These are phyloP conservation scores for Monascus ruber DNA, from an alignment of 2,329 filamentous ascomycete species.

Conservation along the genomic window DNA sequence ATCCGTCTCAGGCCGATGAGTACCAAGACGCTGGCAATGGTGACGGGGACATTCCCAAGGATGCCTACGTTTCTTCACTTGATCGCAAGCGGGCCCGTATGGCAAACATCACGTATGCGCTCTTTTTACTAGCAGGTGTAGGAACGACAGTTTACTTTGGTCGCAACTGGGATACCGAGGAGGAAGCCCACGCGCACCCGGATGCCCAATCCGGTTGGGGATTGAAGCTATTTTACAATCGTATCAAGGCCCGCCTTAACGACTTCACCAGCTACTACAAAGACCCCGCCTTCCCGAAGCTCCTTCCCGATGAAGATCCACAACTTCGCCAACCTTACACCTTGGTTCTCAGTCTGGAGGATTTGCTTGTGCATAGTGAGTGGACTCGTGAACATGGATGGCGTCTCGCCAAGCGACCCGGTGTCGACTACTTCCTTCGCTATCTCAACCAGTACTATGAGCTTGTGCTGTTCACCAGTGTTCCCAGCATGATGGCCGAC, in stretches of 20 bases:
- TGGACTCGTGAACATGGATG: slow-evolving; percentile 92
- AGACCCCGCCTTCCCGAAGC: slow-evolving; percentile 86
- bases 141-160: slow-evolving; percentile 63
- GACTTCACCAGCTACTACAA: slow-evolving; percentile 85
- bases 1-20: slow-evolving; percentile 34
- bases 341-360: slow-evolving; percentile 81
- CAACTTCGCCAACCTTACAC: slow-evolving; percentile 80
- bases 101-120: slow-evolving; percentile 62
- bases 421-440: slow-evolving; percentile 91
- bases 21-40: slow-evolving; percentile 40
- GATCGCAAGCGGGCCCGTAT: slow-evolving; percentile 69
- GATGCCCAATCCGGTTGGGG: slow-evolving; percentile 74
- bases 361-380: slow-evolving; percentile 86
- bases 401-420: slow-evolving; percentile 87
- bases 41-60: slow-evolving; percentile 56
- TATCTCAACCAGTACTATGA: slow-evolving; percentile 98
- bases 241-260: slow-evolving; percentile 61
- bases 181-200: slow-evolving; percentile 57
- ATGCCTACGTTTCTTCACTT: slow-evolving; percentile 79
- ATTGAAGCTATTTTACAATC: slow-evolving; percentile 63
- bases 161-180: slow-evolving; percentile 69
- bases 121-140: slow-evolving; percentile 46
- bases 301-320: slow-evolving; percentile 64
- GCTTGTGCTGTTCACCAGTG: slow-evolving; percentile 85
- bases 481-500: slow-evolving; percentile 73